Base-by-base conservation (phyloP, 1,284 basidiomycete genomes). In the Mycosarcoma mackinlayi region DNA sequence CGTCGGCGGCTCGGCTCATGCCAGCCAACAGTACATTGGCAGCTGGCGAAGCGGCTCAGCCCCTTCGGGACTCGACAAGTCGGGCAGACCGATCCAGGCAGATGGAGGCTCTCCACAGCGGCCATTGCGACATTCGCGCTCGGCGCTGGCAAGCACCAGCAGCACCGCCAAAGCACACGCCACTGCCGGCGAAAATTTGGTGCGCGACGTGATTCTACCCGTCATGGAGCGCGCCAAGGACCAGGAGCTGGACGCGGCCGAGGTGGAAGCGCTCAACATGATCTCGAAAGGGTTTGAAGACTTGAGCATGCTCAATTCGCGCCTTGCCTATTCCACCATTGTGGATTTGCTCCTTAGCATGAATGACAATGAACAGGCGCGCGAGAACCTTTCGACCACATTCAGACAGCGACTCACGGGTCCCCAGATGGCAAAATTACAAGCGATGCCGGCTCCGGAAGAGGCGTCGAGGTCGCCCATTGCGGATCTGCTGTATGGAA, bases 401-500 rank as follows among this genome's bases (percentile, higher is more conserved):
- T 79, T 74, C 37, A 39, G 76, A 25, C 63, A 65, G 58, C 55
- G 61, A 19, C 49, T 70, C 37, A 47, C 53, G 18, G 63, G 65
- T 13, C 57, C 67, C 9, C 48, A 52, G 48, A 34, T 45, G 8
- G 55, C 56, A 18, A 70, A 68, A 34, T 58, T 63, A 28, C 53
- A 48, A 11, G 50, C 47, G 18, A 27, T 59, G 1, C 41, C 66
- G 14, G 61, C 58, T n/a, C 66, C 61, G 16, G 61, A 69, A 27
- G 73, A 75, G 38, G 75, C 78, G 28, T 74, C 83, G 28, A 75
- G 85, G 44, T 86, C 86, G 67, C 93, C 94, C 2, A 93, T 98
- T 35, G 91, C 93, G 18, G 94, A 97, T 81, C 86, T 98, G 69
- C 85, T 98, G 25, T 98, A 97, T 82, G 90, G 94, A 86, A 88